Evolutionary conservation across 1,284 basidiomycete genomes (phyloP).

Genomic region (Phylloboletellus chloephorus): DNA sequence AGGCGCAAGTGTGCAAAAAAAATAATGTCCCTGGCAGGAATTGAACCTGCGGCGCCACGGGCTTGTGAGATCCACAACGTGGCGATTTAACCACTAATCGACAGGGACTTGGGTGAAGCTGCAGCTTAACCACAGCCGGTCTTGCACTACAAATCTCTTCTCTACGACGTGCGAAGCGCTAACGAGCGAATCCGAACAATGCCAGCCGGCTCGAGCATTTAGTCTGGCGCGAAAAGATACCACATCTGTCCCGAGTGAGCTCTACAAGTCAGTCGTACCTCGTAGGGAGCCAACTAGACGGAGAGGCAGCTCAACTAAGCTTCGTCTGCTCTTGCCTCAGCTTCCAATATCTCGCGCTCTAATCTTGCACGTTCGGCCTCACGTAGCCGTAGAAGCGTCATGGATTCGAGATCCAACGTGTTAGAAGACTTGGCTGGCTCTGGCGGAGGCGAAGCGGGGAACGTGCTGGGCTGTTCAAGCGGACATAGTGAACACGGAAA

Average conservation of each 20-base stretch:
- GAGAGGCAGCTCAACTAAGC: constrained; percentile 8
- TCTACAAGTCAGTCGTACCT: constrained; percentile 17
- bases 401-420: constrained; percentile 64
- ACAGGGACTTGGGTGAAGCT: constrained; percentile 42
- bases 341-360: constrained; percentile 70
- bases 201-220: neutral
- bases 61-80: constrained; percentile 48
- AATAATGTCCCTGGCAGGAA: constrained; percentile 40
- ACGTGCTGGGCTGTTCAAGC: constrained; percentile 21
- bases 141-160: too few relatives aligned
- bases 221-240: constrained; percentile 12
- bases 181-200: neutral
- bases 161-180: too few relatives aligned
- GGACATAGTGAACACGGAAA: constrained; percentile 3
- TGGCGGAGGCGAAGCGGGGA: constrained; percentile 17
- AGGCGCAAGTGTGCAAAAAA: too few relatives aligned
- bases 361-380: constrained; percentile 74
- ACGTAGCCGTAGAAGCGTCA: constrained; percentile 76
- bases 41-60: constrained; percentile 48
- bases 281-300: neutral
- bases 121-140: too few relatives aligned
- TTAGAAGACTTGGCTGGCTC: constrained; percentile 25
- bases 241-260: constrained; percentile 3
- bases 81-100: constrained; percentile 53
- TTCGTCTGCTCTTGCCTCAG: constrained; percentile 41